Conservation (phyloP, 2,329 filamentous ascomycete species). For the Hymenoscyphus scutula region DNA sequence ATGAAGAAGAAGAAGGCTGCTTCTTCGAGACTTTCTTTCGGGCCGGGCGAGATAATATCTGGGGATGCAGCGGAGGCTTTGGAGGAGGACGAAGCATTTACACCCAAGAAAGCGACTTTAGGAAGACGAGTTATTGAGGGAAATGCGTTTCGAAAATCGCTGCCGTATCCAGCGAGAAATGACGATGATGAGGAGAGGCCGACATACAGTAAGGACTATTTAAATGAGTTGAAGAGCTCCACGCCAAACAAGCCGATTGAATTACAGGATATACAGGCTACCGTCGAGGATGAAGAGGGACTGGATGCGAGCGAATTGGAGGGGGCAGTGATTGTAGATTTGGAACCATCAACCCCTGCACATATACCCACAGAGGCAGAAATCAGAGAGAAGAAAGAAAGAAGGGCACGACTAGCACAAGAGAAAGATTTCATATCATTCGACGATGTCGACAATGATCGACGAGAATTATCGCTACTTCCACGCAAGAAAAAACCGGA, state of each 20-base stretch:
- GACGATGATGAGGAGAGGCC: constrained; percentile 68
- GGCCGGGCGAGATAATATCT: constrained; percentile 54
- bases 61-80: constrained; percentile 51
- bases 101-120: constrained; percentile 61
- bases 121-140: constrained; percentile 65
- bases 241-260: constrained; percentile 80
- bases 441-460: constrained; percentile 52
- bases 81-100: constrained; percentile 53
- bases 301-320: constrained; percentile 61
- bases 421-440: constrained; percentile 69
- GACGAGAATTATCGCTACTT: constrained; percentile 39
- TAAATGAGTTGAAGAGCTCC: constrained; percentile 80
- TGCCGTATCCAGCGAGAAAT: constrained; percentile 35
- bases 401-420: constrained; percentile 75
- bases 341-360: constrained; percentile 31
- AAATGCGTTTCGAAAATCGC: constrained; percentile 58
- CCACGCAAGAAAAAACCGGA: constrained; percentile 62
- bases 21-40: constrained; percentile 73
- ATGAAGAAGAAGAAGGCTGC: constrained; percentile 66
- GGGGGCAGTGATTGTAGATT: constrained; percentile 62
- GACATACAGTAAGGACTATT: constrained; percentile 80
- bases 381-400: constrained; percentile 86
- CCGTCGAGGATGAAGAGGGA: constrained; percentile 51
- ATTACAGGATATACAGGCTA: constrained; percentile 44
- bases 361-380: constrained; percentile 78